Base-by-base conservation (phyloP, 805 yeast species). In the Candida piceae region DNA sequence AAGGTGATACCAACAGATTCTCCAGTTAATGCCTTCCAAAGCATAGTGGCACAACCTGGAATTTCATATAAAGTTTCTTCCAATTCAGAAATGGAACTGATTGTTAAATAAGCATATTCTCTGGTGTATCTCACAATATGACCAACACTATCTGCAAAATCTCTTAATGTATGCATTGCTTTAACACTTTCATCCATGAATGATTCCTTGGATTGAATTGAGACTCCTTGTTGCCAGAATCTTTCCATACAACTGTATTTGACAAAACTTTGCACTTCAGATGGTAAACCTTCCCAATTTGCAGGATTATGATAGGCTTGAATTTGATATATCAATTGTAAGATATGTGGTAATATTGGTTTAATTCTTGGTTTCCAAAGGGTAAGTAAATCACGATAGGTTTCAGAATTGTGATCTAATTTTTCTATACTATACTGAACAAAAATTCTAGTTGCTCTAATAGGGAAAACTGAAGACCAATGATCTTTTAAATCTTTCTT, bases 191-290 rank as follows among this genome's bases (percentile, higher is more conserved):
- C 97, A 55, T 85, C 95, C 45, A 93, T 81, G 49, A 93, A 94
- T 23, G 93, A 88, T 56, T 93, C 97, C 52, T 86, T 83, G 2
- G 95, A 80, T 61, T 93, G 95, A 40, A 85, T 84, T 1, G 96
- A 85, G 16, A 95, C 94, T 13, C 98, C 98, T 42, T 88, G 95
- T 55, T 94, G 97, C 99, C 99, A 93, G 58, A 93, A 93, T 52
- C 97, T 70, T 64, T 93, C 99, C 56, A 81, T 78, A 34, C 94
- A 83, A 42, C 94, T 82, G 50, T 86, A 82, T 46, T 76, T 74
- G n/a, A 90, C 96, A 66, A 94, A 90, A 1, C 90, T 71, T 57
- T 86, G 96, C 1, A 93, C 97, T 39, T 87, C 94, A 3, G 72
- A 73, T 0, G 98, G 97, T 33, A 93, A 67, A 27, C 77, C 84